These are phyloP conservation scores for Tanozyma kutaoensis DNA, from an alignment of 805 yeast genomes.

Conservation along the genomic window DNA sequence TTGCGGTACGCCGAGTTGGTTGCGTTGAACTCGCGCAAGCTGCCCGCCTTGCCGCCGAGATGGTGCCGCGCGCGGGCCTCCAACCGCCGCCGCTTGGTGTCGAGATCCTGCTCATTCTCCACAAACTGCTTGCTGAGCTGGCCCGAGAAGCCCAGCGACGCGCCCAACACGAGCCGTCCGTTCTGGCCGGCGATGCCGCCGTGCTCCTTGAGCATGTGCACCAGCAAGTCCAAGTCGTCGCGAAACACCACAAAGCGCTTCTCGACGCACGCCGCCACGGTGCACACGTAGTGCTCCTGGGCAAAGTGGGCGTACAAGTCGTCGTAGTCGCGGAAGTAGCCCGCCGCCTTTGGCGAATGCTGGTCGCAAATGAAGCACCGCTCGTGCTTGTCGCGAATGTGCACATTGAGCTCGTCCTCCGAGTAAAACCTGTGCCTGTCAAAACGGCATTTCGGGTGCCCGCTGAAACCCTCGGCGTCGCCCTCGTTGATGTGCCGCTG, in stretches of 20 bases:
- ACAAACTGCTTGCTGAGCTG: constrained; percentile 40
- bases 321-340: constrained; percentile 66
- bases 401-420: constrained; percentile 72
- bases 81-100: constrained; percentile 44
- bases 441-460: constrained; percentile 82
- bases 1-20: constrained; percentile 35
- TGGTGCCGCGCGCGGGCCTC: constrained; percentile 83
- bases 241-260: constrained; percentile 85
- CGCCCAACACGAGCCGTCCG: constrained; percentile 20
- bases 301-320: constrained; percentile 65
- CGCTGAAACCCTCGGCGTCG: constrained; percentile 63
- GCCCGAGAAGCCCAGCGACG: constrained; percentile 34
- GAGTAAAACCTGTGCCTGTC: constrained; percentile 75
- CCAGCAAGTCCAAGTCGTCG: constrained; percentile 73
- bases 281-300: constrained; percentile 63
- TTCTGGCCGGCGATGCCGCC: constrained; percentile 38
- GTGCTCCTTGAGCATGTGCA: constrained; percentile 81
- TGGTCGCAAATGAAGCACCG: constrained; percentile 84
- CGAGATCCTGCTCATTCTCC: constrained; percentile 23
- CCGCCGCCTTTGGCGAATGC: constrained; percentile 40
- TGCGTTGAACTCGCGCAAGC: constrained; percentile 34
- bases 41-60: constrained; percentile 36
- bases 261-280: constrained; percentile 67
- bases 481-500: constrained; percentile 63
- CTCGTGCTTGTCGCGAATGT: constrained; percentile 76